Conservation (phyloP, 305 asterid species). For the Ajuga reptans region DNA sequence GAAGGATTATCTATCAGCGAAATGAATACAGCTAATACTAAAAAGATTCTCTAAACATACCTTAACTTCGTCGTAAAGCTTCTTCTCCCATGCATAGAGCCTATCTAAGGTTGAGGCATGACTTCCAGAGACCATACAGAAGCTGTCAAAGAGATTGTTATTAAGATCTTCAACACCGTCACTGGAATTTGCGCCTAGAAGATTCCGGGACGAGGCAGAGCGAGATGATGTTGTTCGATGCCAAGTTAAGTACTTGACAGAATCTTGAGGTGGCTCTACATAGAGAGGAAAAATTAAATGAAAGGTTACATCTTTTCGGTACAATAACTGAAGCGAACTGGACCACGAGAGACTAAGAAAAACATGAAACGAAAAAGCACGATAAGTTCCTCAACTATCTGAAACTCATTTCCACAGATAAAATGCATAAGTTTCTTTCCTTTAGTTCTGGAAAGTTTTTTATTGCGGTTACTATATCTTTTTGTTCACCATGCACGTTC, state of each 20-base stretch:
- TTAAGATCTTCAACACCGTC: conserved; percentile 45
- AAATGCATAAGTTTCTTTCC: not conserved
- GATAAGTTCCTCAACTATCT: not conserved
- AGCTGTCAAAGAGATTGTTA: conserved; percentile 62
- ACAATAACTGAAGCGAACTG: not conserved
- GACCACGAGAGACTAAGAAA: not conserved
- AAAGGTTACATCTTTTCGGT: not conserved
- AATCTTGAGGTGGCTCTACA: conserved; percentile 69
- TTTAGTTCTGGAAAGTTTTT: not conserved
- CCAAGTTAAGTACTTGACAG: conserved; percentile 85
- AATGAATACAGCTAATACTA: not conserved
- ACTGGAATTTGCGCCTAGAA: conserved; percentile 45
- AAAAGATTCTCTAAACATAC: conserved; percentile 23
- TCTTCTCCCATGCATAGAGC: conserved; percentile 95
- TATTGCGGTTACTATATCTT: too few species aligned
- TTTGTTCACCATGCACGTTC: not conserved
- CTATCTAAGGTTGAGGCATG: conserved; percentile 96
- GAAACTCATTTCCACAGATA: not conserved
- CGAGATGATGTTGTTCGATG: conserved; percentile 81
- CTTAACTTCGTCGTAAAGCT: conserved; percentile 90
- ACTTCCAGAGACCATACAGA: conserved; percentile 89
- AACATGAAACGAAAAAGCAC: not conserved
- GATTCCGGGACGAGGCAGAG: conserved; percentile 81
- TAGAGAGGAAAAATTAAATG: conserved; percentile 16
- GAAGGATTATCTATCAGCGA: too few species aligned